These are phyloP conservation scores for Raddia guianensis DNA, from an alignment of 176 grass and related monocot species.

Conservation along the genomic window DNA sequence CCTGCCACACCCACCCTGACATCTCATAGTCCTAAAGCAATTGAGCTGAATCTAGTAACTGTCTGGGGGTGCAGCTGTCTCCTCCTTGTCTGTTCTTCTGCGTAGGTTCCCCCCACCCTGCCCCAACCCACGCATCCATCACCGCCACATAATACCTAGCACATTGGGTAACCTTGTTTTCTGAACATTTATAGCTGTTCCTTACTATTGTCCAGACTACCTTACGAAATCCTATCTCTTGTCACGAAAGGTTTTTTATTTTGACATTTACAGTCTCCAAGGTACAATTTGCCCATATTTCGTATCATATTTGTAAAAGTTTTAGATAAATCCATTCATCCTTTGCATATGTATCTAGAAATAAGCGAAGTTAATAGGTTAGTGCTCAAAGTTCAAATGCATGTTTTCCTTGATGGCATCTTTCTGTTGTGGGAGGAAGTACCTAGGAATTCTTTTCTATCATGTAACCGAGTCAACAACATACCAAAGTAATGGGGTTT, in stretches of 20 bases:
- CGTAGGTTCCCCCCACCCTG: too few species aligned
- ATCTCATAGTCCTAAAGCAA: too few species aligned
- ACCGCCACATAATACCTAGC: too few species aligned
- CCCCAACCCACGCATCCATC: too few species aligned
- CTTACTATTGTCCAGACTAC: not conserved
- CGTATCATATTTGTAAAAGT: slow-evolving; percentile 6
- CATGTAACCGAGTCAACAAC: not conserved
- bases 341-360: slow-evolving; percentile 18
- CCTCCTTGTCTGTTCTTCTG: too few species aligned
- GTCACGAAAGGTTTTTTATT: slow-evolving; percentile 5
- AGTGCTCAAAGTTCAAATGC: not conserved
- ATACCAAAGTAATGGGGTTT: not conserved
- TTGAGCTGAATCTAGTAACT: too few species aligned
- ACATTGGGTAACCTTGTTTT: not conserved
- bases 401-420: slow-evolving; percentile 17
- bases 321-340: not conserved
- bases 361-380: not conserved
- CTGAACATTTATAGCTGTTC: not conserved
- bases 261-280: slow-evolving; percentile 10
- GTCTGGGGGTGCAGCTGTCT: too few species aligned
- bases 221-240: not conserved
- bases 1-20: too few species aligned
- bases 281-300: not conserved
- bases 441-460: not conserved
- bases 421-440: slow-evolving; percentile 1